phyloP scores from a whole-genome alignment of 768 basidiomycete species.

The Auricularia sp. region DNA sequence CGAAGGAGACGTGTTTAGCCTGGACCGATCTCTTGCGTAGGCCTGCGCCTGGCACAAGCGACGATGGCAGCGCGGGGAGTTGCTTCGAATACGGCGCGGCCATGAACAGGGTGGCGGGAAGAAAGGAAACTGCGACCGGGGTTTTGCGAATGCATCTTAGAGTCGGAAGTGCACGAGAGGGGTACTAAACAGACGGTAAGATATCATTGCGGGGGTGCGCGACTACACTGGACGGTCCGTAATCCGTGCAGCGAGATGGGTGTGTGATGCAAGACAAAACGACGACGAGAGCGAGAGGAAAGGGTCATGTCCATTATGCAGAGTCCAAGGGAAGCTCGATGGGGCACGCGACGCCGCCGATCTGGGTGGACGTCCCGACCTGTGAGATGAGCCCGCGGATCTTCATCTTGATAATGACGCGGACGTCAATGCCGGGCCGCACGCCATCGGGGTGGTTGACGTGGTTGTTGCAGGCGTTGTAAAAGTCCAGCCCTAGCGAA shows the following conservation, averaged over 20 bases:
- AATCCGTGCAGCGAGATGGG: too few relatives aligned
- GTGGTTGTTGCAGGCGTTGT: conserved; percentile 63
- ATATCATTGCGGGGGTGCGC: too few relatives aligned
- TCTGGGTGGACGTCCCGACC: conserved; percentile 42
- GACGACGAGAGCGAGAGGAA: too few relatives aligned
- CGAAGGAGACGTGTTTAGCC: too few relatives aligned
- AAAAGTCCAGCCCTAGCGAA: conserved; percentile 47
- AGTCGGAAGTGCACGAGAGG: too few relatives aligned
- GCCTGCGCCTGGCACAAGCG: background rate
- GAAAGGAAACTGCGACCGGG: too few relatives aligned
- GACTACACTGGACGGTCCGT: too few relatives aligned
- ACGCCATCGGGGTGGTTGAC: conserved; percentile 37
- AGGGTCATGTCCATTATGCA: conserved; percentile 22
- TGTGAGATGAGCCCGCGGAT: conserved; percentile 60
- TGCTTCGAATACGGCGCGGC: background rate
- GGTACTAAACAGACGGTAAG: too few relatives aligned
- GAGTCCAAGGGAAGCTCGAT: conserved; percentile 50
- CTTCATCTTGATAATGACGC: conserved; percentile 52
- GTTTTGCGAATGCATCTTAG: too few relatives aligned
- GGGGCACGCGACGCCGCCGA: conserved; percentile 57
- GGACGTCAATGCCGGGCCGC: conserved; percentile 62
- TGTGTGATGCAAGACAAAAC: too few relatives aligned
- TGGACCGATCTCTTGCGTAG: background rate
- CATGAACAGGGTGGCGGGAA: too few relatives aligned
- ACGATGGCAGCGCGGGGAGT: background rate